phyloP scores from a whole-genome alignment of 441 rosid species.

The Kokia cookei region DNA sequence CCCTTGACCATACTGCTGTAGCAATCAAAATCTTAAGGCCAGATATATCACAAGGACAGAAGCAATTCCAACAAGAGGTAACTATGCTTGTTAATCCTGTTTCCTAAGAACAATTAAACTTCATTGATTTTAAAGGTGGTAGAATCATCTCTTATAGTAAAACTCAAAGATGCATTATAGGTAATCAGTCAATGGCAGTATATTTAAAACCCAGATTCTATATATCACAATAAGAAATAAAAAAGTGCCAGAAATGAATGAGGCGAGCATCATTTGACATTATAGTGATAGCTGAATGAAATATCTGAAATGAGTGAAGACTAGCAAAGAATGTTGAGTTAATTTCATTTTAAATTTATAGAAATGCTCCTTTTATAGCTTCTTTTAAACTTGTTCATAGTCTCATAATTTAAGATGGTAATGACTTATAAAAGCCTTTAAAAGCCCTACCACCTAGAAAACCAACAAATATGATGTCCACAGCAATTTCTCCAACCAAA shows the following conservation, averaged over 20 bases:
- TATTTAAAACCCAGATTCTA: not conserved
- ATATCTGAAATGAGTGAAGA: not conserved
- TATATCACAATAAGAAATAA: not conserved
- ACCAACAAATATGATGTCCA: not conserved
- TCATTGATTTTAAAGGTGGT: not conserved
- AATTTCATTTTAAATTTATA: not conserved
- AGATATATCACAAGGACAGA: constrained; percentile 55
- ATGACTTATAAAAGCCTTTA: not conserved
- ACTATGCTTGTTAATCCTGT: not conserved
- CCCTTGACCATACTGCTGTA: constrained; percentile 48
- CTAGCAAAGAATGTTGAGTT: not conserved
- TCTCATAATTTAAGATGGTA: not conserved
- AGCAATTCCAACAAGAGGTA: constrained; percentile 60
- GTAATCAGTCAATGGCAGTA: not conserved
- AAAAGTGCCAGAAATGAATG: not conserved
- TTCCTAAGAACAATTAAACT: not conserved
- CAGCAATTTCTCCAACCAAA: not conserved
- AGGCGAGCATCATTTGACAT: not conserved
- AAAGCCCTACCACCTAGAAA: not conserved
- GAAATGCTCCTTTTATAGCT: not conserved
- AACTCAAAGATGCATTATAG: not conserved
- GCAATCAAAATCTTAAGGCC: constrained; percentile 72
- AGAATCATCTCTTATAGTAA: too few species aligned
- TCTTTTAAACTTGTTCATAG: not conserved
- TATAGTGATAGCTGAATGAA: not conserved